Conservation (phyloP, 352 stramenopile genomes). For the Phytopythium kandeliae region DNA sequence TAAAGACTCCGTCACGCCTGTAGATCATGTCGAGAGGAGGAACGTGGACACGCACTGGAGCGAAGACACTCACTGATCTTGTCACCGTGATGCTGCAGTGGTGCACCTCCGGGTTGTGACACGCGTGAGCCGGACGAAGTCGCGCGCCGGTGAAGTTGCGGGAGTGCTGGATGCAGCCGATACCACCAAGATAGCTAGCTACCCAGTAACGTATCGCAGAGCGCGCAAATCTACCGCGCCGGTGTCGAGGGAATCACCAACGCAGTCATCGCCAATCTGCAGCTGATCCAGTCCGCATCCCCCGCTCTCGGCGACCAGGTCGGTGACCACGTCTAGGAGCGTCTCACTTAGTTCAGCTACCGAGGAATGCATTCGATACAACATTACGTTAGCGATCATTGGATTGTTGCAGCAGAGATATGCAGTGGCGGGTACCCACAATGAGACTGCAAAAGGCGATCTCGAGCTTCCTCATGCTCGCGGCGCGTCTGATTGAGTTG, state of each 20-base stretch:
- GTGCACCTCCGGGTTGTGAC: conserved; percentile 32
- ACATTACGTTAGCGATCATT: conserved; percentile 1
- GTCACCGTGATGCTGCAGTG: conserved; percentile 18
- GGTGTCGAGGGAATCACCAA: conserved; percentile 20
- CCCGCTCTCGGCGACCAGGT: conserved; percentile 34
- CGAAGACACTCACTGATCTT: conserved; percentile 9
- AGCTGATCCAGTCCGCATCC: conserved; percentile 38
- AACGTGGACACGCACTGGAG: background rate
- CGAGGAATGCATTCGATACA: conserved; percentile 2
- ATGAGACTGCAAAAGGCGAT: conserved; percentile 28
- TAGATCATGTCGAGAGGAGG: background rate
- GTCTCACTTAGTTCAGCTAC: conserved; percentile 33
- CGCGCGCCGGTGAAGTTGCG: conserved; percentile 7
- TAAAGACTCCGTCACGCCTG: background rate
- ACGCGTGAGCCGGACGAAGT: conserved; percentile 16
- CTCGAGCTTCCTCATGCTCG: conserved; percentile 21
- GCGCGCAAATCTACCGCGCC: conserved; percentile 5
- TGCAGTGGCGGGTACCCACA: conserved; percentile 14
- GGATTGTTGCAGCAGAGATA: no score
- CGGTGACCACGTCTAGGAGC: conserved; percentile 35
- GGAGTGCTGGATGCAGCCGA: no score
- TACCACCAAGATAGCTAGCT: background rate
- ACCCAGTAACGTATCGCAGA: background rate
- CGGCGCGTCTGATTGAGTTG: background rate
- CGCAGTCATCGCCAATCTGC: conserved; percentile 10